phyloP scores from a whole-genome alignment of 805 yeast genomes.

The Schwanniomyces vanrijiae region DNA sequence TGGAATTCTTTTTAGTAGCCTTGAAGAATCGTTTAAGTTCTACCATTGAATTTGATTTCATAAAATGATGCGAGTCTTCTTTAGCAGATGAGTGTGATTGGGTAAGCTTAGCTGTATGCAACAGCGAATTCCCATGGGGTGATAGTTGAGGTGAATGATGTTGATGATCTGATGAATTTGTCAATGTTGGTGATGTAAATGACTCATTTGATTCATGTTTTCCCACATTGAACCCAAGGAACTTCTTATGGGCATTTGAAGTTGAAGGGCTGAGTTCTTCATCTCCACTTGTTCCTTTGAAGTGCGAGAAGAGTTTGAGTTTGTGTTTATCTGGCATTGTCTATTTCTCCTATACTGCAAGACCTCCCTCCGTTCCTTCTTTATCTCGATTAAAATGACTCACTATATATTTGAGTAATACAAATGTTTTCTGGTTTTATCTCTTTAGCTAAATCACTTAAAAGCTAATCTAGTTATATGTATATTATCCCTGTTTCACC shows the following conservation, averaged over 20 bases:
- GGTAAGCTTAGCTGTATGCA: conserved; percentile 8
- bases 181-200: conserved; percentile 33
- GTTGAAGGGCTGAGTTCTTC: conserved; percentile 30
- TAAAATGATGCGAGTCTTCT: conserved; percentile 31
- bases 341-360: not conserved
- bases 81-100: conserved; percentile 10
- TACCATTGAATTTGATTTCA: conserved; percentile 55
- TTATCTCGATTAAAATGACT: not conserved
- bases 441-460: not conserved
- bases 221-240: conserved; percentile 43
- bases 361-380: not conserved
- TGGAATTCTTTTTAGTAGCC: conserved; percentile 43
- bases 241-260: conserved; percentile 29
- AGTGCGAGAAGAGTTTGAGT: conserved; percentile 40
- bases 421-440: not conserved
- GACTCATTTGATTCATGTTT: conserved; percentile 41
- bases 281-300: conserved; percentile 25
- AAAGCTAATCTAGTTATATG: not conserved
- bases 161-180: conserved; percentile 29
- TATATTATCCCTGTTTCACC: not conserved
- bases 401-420: not conserved
- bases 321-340: conserved; percentile 46
- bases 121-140: conserved; percentile 5
- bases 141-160: conserved; percentile 8
- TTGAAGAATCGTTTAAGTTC: conserved; percentile 73